Base-by-base conservation (phyloP, 148 eudicot species). In the Fallopia convolvulus region DNA sequence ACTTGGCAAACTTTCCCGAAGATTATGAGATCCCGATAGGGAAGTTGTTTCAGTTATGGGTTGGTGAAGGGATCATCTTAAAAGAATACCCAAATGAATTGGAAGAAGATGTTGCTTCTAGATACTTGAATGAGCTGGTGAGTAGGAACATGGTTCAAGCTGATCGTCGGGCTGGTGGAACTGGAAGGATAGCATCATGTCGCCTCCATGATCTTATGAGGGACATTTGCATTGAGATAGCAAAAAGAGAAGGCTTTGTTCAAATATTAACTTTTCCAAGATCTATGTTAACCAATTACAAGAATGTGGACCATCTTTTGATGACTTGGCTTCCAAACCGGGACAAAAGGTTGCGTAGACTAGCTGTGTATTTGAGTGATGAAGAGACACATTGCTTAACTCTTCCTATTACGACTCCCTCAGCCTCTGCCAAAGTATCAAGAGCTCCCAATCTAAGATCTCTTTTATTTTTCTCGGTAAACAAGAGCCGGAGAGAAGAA, bases 141-240 rank as follows among this genome's bases (percentile, higher is more conserved):
- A 2, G 18, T 3, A 50, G 55, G 18, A 50, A 50, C 17, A 50
- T 68, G 55, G 18, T 50, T 50, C 55, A 50, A 14, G 17, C 14
- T 0, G 3, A 1, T 13, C 0, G 55, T 50, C 5, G 55, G 55
- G 1, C 0, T 50, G 7, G 55, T 20, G 55, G 18, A 50, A 50
- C 55, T 0, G 72, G 40, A 68, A 68, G 10, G n/a, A 68, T 68
- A 32, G 2, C 7, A 32, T 3, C 44, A 13, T 68, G 41, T 68
- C 44, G 42, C 21, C 41, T 68, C 41, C 72, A 68, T 68, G 72
- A 68, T 68, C 72, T 68, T 68, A 68, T 68, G 40, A 68, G 72
- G 42, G 72, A 68, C 3, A 30, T 68, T 11, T 68, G 72, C 42
- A 39, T 68, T 32, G 41, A 39, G 7, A 68, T 12, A 33, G 39